These are phyloP conservation scores for Leccinum subrobustum DNA, from an alignment of 1,284 basidiomycete genomes.

Conservation along the genomic window DNA sequence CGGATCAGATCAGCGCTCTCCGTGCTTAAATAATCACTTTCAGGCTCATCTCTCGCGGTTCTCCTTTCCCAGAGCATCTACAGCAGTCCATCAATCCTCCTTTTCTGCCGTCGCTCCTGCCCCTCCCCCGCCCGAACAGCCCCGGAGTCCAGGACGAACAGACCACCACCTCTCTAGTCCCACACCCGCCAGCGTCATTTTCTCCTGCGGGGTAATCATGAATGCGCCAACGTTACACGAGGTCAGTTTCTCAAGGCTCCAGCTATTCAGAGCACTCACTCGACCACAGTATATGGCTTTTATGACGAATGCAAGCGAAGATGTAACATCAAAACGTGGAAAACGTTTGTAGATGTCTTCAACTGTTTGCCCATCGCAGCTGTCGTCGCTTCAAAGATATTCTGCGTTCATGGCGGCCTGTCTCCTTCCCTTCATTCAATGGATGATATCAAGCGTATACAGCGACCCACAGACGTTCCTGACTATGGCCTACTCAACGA, in stretches of 20 bases:
- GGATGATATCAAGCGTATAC: conserved; percentile 99
- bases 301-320: conserved; percentile 99
- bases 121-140: not conserved
- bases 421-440: conserved; percentile 97
- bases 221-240: conserved; percentile 98
- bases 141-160: not conserved
- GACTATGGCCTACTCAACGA: conserved; percentile 98
- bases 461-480: conserved; percentile 98
- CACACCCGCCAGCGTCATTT: conserved; percentile 42
- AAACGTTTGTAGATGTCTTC: conserved; percentile 99
- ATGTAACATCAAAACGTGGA: conserved; percentile 99
- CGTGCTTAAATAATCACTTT: conserved; percentile 90
- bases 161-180: not conserved
- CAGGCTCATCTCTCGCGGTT: conserved; percentile 78
- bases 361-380: conserved; percentile 98
- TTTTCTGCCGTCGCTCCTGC: not conserved
- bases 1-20: conserved; percentile 82
- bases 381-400: conserved; percentile 99
- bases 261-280: conserved; percentile 17
- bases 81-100: conserved; percentile 68
- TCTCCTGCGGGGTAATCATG: conserved; percentile 96
- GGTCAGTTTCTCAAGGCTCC: conserved; percentile 49
- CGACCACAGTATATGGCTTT: conserved; percentile 87
- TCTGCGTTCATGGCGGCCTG: conserved; percentile 98
- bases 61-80: conserved; percentile 78